phyloP scores from a whole-genome alignment of 192 early-diverging fungal species.

The Dissophora ornata region DNA sequence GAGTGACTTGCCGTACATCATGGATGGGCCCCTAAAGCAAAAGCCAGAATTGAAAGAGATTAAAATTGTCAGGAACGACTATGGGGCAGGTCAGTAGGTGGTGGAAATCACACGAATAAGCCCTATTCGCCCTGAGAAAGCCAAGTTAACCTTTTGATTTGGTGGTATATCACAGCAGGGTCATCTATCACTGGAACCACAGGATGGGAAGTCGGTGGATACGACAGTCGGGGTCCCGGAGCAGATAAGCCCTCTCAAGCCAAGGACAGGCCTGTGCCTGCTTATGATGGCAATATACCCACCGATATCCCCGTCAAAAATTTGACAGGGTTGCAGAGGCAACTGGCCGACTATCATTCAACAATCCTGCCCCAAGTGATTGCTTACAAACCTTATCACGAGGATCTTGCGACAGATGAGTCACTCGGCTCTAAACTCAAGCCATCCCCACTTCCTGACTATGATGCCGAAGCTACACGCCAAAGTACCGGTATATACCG shows the following conservation, averaged over 20 bases:
- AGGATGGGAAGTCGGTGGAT: conserved; percentile 28
- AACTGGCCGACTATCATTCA: conserved; percentile 39
- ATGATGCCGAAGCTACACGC: neutral
- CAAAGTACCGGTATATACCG: neutral
- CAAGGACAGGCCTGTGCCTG: too few relatives aligned
- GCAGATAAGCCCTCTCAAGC: too few relatives aligned
- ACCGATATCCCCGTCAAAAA: neutral
- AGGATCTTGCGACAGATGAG: conserved; percentile 6
- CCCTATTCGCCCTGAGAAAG: too few relatives aligned
- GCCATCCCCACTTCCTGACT: neutral
- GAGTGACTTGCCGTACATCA: neutral
- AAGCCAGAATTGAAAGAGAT: neutral
- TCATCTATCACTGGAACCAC: neutral
- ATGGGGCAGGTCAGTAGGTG: too few relatives aligned
- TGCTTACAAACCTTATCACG: conserved; percentile 26
- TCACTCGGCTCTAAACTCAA: conserved; percentile 8
- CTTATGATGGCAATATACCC: neutral
- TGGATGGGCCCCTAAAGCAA: neutral
- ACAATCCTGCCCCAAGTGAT: conserved; percentile 30
- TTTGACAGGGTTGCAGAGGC: conserved; percentile 41
- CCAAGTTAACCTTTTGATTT: too few relatives aligned
- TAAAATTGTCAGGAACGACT: too few relatives aligned
- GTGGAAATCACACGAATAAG: too few relatives aligned
- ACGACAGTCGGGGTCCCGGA: too few relatives aligned
- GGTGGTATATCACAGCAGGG: too few relatives aligned